These are phyloP conservation scores for Benincasa hispida DNA, from an alignment of 306 rosid genomes.

Conservation along the genomic window DNA sequence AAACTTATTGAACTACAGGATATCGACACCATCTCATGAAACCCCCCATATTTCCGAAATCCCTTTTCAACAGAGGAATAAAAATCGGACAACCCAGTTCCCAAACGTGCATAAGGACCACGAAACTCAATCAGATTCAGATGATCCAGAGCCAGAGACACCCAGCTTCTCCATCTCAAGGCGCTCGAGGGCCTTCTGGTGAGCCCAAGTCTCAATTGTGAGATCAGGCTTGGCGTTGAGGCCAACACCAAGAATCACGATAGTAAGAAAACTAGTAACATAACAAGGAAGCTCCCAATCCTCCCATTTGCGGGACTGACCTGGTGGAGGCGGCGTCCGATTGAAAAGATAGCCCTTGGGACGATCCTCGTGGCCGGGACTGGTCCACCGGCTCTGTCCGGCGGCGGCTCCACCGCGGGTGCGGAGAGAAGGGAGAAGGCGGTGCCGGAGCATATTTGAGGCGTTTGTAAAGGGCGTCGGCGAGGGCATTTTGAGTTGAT, in stretches of 20 bases:
- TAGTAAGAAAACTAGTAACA: constrained; percentile 87
- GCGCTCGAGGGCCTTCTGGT: constrained; percentile 91
- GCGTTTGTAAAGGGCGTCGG: constrained; percentile 34
- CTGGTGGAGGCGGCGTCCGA: constrained; percentile 61
- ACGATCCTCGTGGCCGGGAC: constrained; percentile 69
- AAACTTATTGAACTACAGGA: constrained; percentile 10
- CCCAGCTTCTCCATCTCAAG: constrained; percentile 49
- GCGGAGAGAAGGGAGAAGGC: constrained; percentile 47
- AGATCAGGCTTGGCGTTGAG: constrained; percentile 98
- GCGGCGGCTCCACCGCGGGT: constrained; percentile 55
- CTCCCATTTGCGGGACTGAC: constrained; percentile 87
- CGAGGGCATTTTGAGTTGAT: constrained; percentile 21
- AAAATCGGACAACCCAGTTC: constrained; percentile 9
- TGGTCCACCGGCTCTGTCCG: constrained; percentile 70
- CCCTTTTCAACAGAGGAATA: constrained; percentile 3
- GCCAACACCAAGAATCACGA: constrained; percentile 96
- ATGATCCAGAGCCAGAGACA: constrained; percentile 22
- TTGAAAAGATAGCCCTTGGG: constrained; percentile 81
- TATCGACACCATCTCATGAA: constrained; percentile 6
- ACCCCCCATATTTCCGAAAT: constrained; percentile 1
- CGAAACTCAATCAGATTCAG: constrained; percentile 29
- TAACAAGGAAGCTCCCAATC: constrained; percentile 99
- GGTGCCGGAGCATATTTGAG: constrained; percentile 65
- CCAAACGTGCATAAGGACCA: constrained; percentile 16
- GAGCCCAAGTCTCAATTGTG: constrained; percentile 98